Evolutionary conservation across 768 basidiomycete genomes (phyloP).

Genomic region (Tricholomella constricta): DNA sequence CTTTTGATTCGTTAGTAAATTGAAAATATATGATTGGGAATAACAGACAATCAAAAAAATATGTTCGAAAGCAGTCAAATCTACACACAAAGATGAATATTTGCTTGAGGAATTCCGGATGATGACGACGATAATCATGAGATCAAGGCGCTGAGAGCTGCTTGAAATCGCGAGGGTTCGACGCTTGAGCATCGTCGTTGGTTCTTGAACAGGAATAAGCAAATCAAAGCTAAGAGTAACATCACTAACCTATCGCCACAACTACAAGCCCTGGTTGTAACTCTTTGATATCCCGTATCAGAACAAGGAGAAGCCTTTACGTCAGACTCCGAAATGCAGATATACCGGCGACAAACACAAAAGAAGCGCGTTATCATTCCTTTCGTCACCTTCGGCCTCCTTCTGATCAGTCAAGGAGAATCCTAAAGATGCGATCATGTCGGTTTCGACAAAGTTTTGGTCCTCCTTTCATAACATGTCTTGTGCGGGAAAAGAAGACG

Average conservation of each 20-base stretch:
- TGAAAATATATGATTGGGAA: constrained; percentile 6
- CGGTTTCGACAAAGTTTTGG: constrained; percentile 1
- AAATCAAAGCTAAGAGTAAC: constrained; percentile 1
- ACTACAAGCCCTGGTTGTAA: neutral
- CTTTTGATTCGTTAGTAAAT: constrained; percentile 8
- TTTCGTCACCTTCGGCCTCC: neutral
- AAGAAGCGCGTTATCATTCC: constrained; percentile 4
- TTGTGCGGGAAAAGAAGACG: constrained; percentile 7
- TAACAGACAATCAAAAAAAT: neutral
- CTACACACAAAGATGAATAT: constrained; percentile 7
- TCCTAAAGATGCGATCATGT: constrained; percentile 9
- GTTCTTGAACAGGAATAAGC: neutral
- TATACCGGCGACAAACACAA: neutral
- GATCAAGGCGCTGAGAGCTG: neutral
- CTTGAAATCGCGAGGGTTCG: neutral
- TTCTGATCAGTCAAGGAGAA: constrained; percentile 3
- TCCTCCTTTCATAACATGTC: constrained; percentile 7
- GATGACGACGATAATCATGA: neutral
- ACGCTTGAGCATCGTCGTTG: constrained; percentile 9
- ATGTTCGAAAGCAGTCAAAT: neutral
- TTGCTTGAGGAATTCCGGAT: constrained; percentile 1
- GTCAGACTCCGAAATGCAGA: neutral
- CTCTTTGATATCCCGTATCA: neutral
- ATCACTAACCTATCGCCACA: constrained; percentile 7
- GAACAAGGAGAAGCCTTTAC: constrained; percentile 2